Base-by-base conservation (phyloP, 257 asterid genomes). In the Solanum paucissectum region DNA sequence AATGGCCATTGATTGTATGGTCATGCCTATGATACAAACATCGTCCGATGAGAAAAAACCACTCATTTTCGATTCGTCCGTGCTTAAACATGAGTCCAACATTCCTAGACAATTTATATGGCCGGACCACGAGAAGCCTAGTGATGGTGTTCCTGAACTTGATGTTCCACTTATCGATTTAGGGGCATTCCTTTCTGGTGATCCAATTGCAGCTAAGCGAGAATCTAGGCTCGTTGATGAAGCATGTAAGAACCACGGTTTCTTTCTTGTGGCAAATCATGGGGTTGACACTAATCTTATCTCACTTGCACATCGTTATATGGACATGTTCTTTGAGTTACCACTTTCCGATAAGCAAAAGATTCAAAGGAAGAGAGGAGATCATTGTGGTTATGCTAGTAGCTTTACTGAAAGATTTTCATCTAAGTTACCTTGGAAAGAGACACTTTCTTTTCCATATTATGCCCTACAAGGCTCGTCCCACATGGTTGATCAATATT, bases 311-410 rank as follows among this genome's bases (percentile, higher is more conserved):
- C 84, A 72, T 38, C 29, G 44, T 38, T 34, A 25, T 12, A 84
- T 87, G 89, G 36, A 62, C 40, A 62, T 36, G 33, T 87, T 79
- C 55, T 87, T 87, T 79, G 89, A 64, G 9, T 20, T 75, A 10
- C 81, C 89, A 12, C 86, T 87, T 21, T 33, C 68, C 9, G 16
- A 20, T 21, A 87, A 87, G 81, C 81, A 33, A 40, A 87, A 62
- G 64, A 79, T 69, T 62, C 86, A 37, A 18, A 87, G 89, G 37
- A 87, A 81, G 58, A 13, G 23, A 12, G 89, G 89, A 29, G 87
- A 79, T 20, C 82, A 49, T 79, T 62, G 68, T 64, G 89, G 89
- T n/a, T 87, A 87, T 27, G 89, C 89, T 64, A 87, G 81, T 64
- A 79, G 86, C 75, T 79, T 79, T 69, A 87, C 89, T 29, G 64